These are phyloP conservation scores for Fraxinus anomala DNA, from an alignment of 257 asterid genomes.

Conservation along the genomic window DNA sequence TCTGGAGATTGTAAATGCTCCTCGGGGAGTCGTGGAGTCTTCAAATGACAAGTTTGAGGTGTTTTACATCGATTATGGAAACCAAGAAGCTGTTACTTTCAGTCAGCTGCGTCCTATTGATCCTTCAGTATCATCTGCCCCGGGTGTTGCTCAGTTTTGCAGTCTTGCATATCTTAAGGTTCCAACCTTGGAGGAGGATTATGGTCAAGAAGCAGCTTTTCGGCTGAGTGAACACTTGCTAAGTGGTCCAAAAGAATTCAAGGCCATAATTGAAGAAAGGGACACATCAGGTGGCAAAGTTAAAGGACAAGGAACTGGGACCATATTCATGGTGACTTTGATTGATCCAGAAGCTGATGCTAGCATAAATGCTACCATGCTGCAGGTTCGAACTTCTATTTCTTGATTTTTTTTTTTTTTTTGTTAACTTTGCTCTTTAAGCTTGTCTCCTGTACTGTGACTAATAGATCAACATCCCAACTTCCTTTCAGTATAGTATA, in stretches of 20 bases:
- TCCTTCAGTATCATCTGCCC: slow-evolving; percentile 64
- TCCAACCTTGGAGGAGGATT: slow-evolving; percentile 75
- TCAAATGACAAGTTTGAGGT: slow-evolving; percentile 81
- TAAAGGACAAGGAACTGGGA: slow-evolving; percentile 98
- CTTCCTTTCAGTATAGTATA: background rate
- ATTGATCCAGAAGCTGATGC: slow-evolving; percentile 62
- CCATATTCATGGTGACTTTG: slow-evolving; percentile 68
- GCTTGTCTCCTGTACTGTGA: background rate
- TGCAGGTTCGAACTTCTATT: slow-evolving; percentile 55
- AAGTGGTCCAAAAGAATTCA: slow-evolving; percentile 63
- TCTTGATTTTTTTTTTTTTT: background rate
- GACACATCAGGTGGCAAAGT: slow-evolving; percentile 87
- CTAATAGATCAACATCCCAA: background rate
- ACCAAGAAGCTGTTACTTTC: slow-evolving; percentile 82
- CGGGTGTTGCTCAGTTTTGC: slow-evolving; percentile 96
- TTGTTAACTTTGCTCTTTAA: background rate
- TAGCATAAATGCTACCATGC: slow-evolving; percentile 76
- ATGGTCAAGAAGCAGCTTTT: slow-evolving; percentile 85
- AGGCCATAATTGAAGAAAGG: slow-evolving; percentile 74
- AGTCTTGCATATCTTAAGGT: slow-evolving; percentile 79
- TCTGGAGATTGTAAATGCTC: slow-evolving; percentile 73
- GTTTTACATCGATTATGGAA: slow-evolving; percentile 88
- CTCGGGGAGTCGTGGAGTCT: slow-evolving; percentile 75
- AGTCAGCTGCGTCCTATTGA: slow-evolving; percentile 77
- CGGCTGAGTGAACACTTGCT: slow-evolving; percentile 67